Conservation (phyloP, 2,329 filamentous ascomycete genomes). For the Pseudogymnoascus sp. region DNA sequence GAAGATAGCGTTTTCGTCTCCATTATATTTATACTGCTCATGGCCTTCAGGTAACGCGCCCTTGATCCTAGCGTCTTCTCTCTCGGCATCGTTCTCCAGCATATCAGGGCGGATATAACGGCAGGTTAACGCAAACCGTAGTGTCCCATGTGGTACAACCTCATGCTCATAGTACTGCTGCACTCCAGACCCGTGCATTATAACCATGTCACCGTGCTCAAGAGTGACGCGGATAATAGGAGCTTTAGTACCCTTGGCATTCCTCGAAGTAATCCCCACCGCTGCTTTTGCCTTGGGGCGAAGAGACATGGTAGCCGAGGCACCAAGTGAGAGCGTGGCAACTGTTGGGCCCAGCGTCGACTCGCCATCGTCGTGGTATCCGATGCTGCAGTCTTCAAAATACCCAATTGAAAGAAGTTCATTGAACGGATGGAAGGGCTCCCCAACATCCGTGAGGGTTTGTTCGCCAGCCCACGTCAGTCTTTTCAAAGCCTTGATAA, state of each 20-base stretch:
- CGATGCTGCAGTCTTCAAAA: slow-evolving; percentile 50
- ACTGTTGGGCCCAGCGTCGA: slow-evolving; percentile 52
- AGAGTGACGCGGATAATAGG: slow-evolving; percentile 35
- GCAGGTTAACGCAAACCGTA: slow-evolving; percentile 50
- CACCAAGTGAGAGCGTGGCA: slow-evolving; percentile 52
- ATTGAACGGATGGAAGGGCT: slow-evolving; percentile 43
- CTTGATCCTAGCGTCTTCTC: slow-evolving; percentile 23
- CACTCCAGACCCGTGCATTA: slow-evolving; percentile 53
- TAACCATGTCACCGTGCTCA: slow-evolving; percentile 54
- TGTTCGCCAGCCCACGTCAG: slow-evolving; percentile 46
- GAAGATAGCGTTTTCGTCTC: slow-evolving; percentile 20
- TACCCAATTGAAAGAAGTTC: slow-evolving; percentile 57
- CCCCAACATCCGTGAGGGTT: slow-evolving; percentile 26
- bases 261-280: slow-evolving; percentile 23
- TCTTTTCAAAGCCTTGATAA: slow-evolving; percentile 43
- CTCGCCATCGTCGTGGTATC: slow-evolving; percentile 61
- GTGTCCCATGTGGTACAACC: slow-evolving; percentile 41
- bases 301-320: slow-evolving; percentile 49
- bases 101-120: slow-evolving; percentile 39
- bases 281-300: slow-evolving; percentile 39
- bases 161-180: slow-evolving; percentile 53
- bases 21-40: slow-evolving; percentile 24
- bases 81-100: slow-evolving; percentile 28
- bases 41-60: slow-evolving; percentile 29
- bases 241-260: slow-evolving; percentile 26